A percentile compares a stretch with the other conserved stretches of the same genome.
phyloP scores from a whole-genome alignment of 176 grass and related monocot species.

The Poa annua region DNA sequence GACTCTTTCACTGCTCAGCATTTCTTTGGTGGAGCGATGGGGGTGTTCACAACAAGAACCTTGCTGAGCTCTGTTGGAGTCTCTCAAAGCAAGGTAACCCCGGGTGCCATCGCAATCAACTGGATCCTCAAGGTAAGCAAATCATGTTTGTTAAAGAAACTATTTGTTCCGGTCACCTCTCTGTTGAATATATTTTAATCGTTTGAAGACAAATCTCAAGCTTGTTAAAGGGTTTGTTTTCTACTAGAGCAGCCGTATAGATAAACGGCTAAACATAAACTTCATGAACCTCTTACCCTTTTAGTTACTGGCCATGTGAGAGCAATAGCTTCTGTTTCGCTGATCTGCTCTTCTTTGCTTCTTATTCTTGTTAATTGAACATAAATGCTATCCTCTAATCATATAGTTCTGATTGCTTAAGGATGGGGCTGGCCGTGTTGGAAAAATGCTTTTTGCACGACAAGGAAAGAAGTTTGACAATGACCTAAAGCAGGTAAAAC shows the following conservation, averaged over 20 bases:
- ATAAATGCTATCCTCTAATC: constrained; percentile 17
- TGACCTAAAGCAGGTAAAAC: constrained; percentile 94
- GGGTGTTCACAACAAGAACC: constrained; percentile 93
- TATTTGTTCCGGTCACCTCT: not conserved
- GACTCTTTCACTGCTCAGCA: constrained; percentile 54
- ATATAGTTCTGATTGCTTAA: constrained; percentile 41
- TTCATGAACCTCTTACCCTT: constrained; percentile 13
- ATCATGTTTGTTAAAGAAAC: constrained; percentile 12
- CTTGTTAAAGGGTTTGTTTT: not conserved
- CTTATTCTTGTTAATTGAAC: constrained; percentile 15
- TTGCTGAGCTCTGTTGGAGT: constrained; percentile 94
- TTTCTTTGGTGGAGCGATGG: constrained; percentile 99
- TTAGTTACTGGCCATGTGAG: constrained; percentile 24
- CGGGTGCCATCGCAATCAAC: constrained; percentile 98
- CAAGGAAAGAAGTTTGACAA: constrained; percentile 99
- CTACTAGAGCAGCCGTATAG: not conserved
- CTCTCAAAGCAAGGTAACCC: constrained; percentile 80
- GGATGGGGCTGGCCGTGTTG: constrained; percentile 96
- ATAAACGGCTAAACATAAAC: not conserved
- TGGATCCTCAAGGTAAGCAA: constrained; percentile 99
- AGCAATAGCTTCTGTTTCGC: constrained; percentile 22
- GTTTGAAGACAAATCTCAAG: not conserved
- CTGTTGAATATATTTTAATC: not conserved
- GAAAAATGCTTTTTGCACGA: constrained; percentile 98
- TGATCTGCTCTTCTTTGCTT: not conserved